Conservation (phyloP, 2,329 filamentous ascomycete genomes). For the Coleophoma cylindrospora region DNA sequence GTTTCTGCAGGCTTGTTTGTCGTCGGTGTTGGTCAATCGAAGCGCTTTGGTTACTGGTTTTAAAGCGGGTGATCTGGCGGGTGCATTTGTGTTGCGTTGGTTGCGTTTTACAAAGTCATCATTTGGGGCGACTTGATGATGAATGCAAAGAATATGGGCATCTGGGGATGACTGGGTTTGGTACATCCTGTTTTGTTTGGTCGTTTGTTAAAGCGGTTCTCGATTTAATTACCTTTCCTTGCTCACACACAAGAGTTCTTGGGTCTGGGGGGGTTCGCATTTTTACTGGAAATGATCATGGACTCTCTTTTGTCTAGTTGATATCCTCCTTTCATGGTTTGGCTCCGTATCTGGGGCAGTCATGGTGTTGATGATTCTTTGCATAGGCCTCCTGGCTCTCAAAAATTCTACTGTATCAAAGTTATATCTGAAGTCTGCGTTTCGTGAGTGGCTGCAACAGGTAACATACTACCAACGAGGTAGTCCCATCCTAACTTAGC, state of each 20-base stretch:
- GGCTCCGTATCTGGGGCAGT: not conserved
- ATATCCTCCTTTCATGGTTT: not conserved
- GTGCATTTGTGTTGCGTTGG: conserved; percentile 7
- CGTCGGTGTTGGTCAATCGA: conserved; percentile 14
- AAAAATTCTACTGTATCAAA: too few species aligned
- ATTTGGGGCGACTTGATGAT: conserved; percentile 3
- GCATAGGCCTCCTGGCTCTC: not conserved
- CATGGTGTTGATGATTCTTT: not conserved
- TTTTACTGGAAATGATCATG: not conserved
- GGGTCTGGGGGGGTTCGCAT: not conserved
- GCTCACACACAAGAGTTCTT: not conserved
- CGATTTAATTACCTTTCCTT: not conserved
- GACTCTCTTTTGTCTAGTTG: not conserved
- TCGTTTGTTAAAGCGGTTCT: not conserved
- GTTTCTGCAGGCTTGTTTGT: conserved; percentile 10
- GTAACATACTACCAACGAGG: too few species aligned
- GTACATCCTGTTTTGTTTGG: not conserved
- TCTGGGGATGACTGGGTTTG: not conserved
- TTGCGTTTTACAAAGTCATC: conserved; percentile 14
- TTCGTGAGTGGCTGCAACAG: too few species aligned
- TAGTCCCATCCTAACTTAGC: too few species aligned
- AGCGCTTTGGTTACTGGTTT: conserved; percentile 13
- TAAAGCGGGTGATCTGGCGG: conserved; percentile 19
- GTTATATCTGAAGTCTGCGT: too few species aligned
- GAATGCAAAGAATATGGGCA: not conserved